Conservation (phyloP, 768 basidiomycete species). For the Russula earlei region DNA sequence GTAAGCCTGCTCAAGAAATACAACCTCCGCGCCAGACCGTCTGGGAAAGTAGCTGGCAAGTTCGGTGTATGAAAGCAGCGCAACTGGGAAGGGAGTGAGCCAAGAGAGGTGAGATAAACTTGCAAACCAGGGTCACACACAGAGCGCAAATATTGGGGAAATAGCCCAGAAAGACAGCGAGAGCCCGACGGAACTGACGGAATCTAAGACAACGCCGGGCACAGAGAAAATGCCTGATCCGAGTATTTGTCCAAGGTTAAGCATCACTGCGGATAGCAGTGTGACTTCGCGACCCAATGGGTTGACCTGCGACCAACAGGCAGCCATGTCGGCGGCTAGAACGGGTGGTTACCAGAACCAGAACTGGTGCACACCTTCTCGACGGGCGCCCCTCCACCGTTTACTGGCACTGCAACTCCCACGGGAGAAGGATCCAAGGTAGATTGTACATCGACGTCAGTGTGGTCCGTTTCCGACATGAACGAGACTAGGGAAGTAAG, state of each 20-base stretch:
- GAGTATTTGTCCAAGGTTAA: slow-evolving; percentile 20
- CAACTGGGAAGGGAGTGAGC: neutral
- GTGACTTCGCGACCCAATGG: slow-evolving; percentile 23
- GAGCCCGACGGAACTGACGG: slow-evolving; percentile 24
- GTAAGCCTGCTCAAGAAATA: slow-evolving; percentile 37
- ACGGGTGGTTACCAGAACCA: neutral
- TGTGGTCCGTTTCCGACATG: neutral
- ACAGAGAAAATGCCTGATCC: slow-evolving; percentile 28
- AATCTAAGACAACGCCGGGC: slow-evolving; percentile 23
- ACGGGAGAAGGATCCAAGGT: neutral
- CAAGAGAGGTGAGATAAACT: neutral
- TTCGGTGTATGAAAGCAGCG: slow-evolving; percentile 30
- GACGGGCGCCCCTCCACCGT: slow-evolving; percentile 10
- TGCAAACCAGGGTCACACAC: neutral
- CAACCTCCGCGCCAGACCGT: slow-evolving; percentile 41
- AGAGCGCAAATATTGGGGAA: slow-evolving; percentile 21
- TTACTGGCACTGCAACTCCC: neutral
- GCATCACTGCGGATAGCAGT: slow-evolving; percentile 19
- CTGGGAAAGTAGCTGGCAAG: slow-evolving; percentile 40
- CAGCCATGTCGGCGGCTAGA: neutral
- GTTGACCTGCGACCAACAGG: slow-evolving; percentile 10
- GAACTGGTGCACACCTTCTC: slow-evolving; percentile 9
- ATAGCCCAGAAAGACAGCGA: slow-evolving; percentile 25
- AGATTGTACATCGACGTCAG: slow-evolving; percentile 10
- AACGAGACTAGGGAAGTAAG: too few species aligned